phyloP scores from a whole-genome alignment of 306 rosid species.

The Herpetospermum pedunculosum region DNA sequence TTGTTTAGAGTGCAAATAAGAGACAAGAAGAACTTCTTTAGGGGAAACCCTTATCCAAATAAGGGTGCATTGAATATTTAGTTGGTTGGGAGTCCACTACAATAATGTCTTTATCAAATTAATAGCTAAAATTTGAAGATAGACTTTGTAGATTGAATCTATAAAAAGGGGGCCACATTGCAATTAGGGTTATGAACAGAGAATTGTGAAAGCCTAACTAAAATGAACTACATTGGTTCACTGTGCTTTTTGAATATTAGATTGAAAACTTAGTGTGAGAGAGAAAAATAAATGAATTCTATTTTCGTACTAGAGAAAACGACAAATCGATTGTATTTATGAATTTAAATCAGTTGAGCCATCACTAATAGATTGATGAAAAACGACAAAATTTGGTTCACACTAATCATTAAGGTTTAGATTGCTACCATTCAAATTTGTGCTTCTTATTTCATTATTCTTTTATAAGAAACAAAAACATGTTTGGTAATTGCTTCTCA shows the following conservation, averaged over 20 bases:
- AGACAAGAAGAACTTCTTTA: not conserved
- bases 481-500: not conserved
- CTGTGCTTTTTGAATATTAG: not conserved
- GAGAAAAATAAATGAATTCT: not conserved
- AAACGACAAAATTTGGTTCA: not conserved
- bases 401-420: not conserved
- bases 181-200: not conserved
- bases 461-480: not conserved
- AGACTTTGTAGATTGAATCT: not conserved
- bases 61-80: conserved; percentile 3
- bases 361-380: not conserved
- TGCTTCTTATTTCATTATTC: not conserved
- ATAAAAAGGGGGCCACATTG: not conserved
- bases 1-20: not conserved
- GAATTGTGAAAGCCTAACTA: not conserved
- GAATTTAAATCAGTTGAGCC: not conserved
- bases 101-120: not conserved
- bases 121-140: not conserved
- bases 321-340: not conserved
- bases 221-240: not conserved
- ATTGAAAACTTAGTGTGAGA: too few species aligned
- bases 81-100: not conserved
- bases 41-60: not conserved
- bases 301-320: not conserved
- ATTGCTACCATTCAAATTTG: not conserved